Conservation (phyloP, 2,329 filamentous ascomycete species). For the Zymoseptoria crescenta region DNA sequence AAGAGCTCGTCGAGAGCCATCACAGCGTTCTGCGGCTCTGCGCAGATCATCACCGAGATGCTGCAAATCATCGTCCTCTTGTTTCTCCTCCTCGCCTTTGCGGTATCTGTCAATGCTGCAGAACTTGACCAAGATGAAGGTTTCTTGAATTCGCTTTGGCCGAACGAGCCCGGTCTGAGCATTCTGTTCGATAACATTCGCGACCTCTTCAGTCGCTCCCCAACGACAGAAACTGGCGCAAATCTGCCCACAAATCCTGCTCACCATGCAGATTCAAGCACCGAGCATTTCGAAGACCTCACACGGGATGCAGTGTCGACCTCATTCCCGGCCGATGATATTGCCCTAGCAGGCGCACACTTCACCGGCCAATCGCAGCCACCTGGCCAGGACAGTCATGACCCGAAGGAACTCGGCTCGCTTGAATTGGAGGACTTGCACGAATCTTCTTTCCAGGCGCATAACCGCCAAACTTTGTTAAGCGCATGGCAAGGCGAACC, state of each 20-base stretch:
- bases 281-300: no score
- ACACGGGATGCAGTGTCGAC: not conserved
- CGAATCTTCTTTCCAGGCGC: not conserved
- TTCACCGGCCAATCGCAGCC: not conserved
- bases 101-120: not conserved
- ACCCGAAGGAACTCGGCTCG: not conserved
- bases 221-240: not conserved
- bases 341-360: not conserved
- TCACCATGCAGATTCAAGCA: not conserved
- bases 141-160: not conserved
- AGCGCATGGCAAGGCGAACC: not conserved
- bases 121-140: not conserved
- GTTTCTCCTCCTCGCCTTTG: not conserved
- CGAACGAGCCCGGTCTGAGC: not conserved
- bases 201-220: not conserved
- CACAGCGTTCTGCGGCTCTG: not conserved
- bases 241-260: not conserved
- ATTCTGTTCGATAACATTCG: not conserved
- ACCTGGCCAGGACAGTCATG: not conserved
- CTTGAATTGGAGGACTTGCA: not conserved
- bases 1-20: no score
- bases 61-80: not conserved
- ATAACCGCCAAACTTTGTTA: not conserved
- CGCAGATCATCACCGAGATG: not conserved
- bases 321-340: not conserved